phyloP scores from a whole-genome alignment of 2,329 filamentous ascomycete species.

The Talaromyces sp. region DNA sequence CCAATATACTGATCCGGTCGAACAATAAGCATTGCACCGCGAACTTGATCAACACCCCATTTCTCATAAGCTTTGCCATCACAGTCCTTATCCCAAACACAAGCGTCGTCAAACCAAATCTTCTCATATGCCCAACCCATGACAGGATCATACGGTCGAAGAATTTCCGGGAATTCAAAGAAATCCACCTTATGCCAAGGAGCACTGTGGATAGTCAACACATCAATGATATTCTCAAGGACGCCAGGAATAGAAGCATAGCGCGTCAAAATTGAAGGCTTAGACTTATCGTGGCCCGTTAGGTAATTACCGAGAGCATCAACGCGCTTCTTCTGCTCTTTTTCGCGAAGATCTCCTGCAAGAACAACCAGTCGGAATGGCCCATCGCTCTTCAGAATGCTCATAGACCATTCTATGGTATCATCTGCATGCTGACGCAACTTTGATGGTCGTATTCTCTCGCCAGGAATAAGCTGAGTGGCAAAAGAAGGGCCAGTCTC shows the following conservation, averaged over 20 bases:
- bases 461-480: conserved; percentile 15
- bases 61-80: conserved; percentile 30
- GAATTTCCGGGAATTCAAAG: conserved; percentile 53
- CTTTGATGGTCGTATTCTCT: conserved; percentile 16
- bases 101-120: conserved; percentile 57
- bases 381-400: conserved; percentile 37
- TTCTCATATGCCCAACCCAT: conserved; percentile 61
- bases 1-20: conserved; percentile 34
- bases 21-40: conserved; percentile 26
- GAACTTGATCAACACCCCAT: conserved; percentile 28
- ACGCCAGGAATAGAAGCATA: conserved; percentile 41
- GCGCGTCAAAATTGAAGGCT: conserved; percentile 44
- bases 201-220: conserved; percentile 63
- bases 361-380: conserved; percentile 54
- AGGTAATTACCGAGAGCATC: conserved; percentile 52
- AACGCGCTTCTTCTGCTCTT: conserved; percentile 50
- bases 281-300: conserved; percentile 8
- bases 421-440: conserved; percentile 19
- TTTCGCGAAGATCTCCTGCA: conserved; percentile 58
- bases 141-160: conserved; percentile 51
- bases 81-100: conserved; percentile 25
- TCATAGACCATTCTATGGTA: conserved; percentile 17
- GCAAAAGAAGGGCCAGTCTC: conserved; percentile 6
- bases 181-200: conserved; percentile 54
- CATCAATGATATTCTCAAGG: conserved; percentile 58